Evolutionary conservation across 2,329 filamentous ascomycete species (phyloP), one percentile per base, ranked within the genome.

Genomic region (Nigrospora osmanthi): DNA sequence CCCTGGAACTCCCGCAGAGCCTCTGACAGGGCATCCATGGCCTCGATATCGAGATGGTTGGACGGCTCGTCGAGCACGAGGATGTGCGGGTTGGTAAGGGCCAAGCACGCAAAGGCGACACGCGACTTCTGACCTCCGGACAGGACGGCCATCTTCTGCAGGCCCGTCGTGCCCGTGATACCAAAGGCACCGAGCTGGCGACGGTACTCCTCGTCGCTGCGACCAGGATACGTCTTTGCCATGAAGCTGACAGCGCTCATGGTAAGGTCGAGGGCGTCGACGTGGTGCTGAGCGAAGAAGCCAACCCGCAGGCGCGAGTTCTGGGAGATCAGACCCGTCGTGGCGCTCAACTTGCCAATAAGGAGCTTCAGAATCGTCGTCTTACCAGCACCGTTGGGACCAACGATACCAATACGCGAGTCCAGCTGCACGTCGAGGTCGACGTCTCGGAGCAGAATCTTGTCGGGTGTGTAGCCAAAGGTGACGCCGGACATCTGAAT

Each of bases 41-140:
- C 93, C 67, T 98, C 93, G 56, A 98, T 97, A 80, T 98, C 93
- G 58, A 98, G 73, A 67, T 98, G 93, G 73, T 98, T 98, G 52
- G 89, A 95, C 63, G 93, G 93, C 68, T 98, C 93, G 77, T 98
- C 93, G 42, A 98, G 86, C 49, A 98, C 91, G 39, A 98, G 77
- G 54, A 98, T 97, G 62, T 98, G 93, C 15, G 93, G 93, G 67
- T 97, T 95, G 40, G 83, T 88, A 53, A 98, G 72, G 1, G 89
- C 91, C 49, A 98, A 69, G 62, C 91, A 97, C n/a, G 93, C 91
- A 67, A 98, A 98, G 9, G 93, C 93, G 2, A 98, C 93, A 72
- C 93, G 87, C 42, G 90, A 97, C 66, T 98, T 98, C 62, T 98
- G 93, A 72, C 93, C 93, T 75, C 93, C 93, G 13, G 93, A 98